Evolutionary conservation across 169 alveolate species (phyloP).

Genomic region (Plasmodium sp.): DNA sequence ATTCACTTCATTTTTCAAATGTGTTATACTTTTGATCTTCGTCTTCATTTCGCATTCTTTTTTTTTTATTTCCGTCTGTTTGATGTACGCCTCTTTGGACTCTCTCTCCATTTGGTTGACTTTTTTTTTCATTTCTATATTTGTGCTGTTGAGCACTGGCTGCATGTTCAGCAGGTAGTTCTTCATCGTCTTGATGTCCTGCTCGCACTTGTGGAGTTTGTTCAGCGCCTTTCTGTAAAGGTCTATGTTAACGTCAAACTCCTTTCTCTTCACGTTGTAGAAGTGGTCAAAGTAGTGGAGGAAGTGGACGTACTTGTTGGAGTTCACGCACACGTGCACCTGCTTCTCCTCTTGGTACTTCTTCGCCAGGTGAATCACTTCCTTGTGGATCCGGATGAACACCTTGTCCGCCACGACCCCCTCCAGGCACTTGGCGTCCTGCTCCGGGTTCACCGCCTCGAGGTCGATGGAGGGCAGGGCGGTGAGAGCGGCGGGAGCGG

Average conservation of each 20-base stretch:
- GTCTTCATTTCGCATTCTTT: constrained; percentile 69
- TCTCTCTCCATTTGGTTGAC: constrained; percentile 68
- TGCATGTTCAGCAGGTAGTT: constrained; percentile 56
- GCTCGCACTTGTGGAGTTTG: constrained; percentile 55
- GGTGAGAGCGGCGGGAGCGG: neutral
- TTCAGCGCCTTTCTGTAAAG: constrained; percentile 56
- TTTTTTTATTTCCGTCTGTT: constrained; percentile 61
- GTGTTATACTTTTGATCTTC: constrained; percentile 41
- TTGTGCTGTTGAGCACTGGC: constrained; percentile 57
- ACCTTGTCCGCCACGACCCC: constrained; percentile 20
- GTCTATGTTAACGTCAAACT: constrained; percentile 38
- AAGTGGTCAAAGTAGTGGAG: constrained; percentile 48
- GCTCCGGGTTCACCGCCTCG: constrained; percentile 28
- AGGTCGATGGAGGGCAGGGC: constrained; percentile 15
- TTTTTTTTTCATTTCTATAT: constrained; percentile 70
- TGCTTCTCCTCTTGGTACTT: constrained; percentile 48
- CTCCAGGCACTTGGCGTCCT: constrained; percentile 18
- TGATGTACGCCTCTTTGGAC: constrained; percentile 43
- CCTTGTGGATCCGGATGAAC: constrained; percentile 57
- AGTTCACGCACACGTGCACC: constrained; percentile 39
- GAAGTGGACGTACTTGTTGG: constrained; percentile 39
- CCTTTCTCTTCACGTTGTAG: constrained; percentile 29
- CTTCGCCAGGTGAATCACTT: constrained; percentile 25
- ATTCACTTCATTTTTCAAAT: constrained; percentile 61
- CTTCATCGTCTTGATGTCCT: constrained; percentile 63